Base-by-base conservation (phyloP, 495 filamentous ascomycete genomes). In the Mycothermus thermophilus region DNA sequence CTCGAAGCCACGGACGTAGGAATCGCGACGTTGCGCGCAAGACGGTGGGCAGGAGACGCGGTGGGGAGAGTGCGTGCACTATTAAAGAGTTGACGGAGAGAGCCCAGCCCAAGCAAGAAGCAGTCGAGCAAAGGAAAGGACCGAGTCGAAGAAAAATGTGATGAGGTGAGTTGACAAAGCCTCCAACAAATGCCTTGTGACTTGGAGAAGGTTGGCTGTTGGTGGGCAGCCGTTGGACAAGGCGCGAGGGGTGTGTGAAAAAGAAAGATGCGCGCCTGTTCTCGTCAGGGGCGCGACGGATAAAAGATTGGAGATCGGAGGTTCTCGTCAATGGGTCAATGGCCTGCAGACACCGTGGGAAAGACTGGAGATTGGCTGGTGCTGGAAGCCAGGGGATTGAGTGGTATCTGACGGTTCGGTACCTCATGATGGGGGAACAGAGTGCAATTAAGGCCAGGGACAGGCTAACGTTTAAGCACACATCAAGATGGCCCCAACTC, bases 281-380 rank as follows among this genome's bases (percentile, higher is more conserved):
- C 32, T 30, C 30, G 27, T 38, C 21, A 40, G 37, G 32, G 34
- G 41, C 28, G 22, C 26, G 28, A 33, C 19, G 38, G 35, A 32
- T 40, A 35, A 38, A 41, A 37, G 35, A 20, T 27, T 32, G 22
- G 12, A 7, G 10, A 24, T 11, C 25, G 10, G 24, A 25, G 19
- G n/a, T n/a, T 23, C 16, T 18, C 32, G 32, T 26, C 40, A 17
- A 20, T 32, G 35, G 31, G 11, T 31, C n/a, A n/a, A n/a, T n/a
- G n/a, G n/a, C n/a, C n/a, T n/a, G n/a, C n/a, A n/a, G n/a, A n/a
- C n/a, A n/a, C n/a, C n/a, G n/a, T n/a, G n/a, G n/a, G n/a, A 35
- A 27, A 17, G 29, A 39, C 30, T 14, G 27, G 45, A 48, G 45
- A 48, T 48, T 48, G 45, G 45, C 37, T 44, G 44, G 14, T 34